Percentiles rank a stretch among this genome's conserved stretches.
phyloP scores from a whole-genome alignment of 192 early-diverging fungal species.

The Phycomyces blakesleeanus region DNA sequence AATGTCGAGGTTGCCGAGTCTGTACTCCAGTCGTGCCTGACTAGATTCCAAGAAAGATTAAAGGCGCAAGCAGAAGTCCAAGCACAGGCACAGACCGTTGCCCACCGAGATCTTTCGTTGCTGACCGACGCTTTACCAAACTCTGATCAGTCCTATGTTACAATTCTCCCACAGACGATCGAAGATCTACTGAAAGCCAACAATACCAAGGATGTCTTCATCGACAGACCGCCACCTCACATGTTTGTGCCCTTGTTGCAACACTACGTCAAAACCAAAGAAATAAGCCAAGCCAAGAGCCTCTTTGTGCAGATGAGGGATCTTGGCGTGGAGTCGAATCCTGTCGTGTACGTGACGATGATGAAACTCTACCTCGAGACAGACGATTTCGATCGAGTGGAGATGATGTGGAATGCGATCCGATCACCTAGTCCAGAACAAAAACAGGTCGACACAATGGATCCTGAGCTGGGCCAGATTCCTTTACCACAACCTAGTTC shows the following conservation, averaged over 20 bases:
- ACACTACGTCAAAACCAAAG: constrained; percentile 33
- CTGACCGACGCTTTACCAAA: background rate
- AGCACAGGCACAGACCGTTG: background rate
- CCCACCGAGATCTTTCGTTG: background rate
- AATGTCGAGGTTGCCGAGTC: constrained; percentile 29
- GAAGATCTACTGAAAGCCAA: constrained; percentile 20
- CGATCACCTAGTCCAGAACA: background rate
- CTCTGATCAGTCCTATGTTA: background rate
- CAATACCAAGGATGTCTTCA: background rate
- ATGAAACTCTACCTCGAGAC: constrained; percentile 44
- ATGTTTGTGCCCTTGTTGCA: constrained; percentile 45
- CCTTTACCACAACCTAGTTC: background rate
- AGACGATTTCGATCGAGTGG: constrained; percentile 40
- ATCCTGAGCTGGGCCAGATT: background rate
- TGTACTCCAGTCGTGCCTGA: constrained; percentile 6
- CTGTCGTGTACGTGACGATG: constrained; percentile 37
- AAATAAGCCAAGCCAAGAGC: constrained; percentile 23
- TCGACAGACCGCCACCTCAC: constrained; percentile 18
- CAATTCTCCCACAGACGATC: constrained; percentile 8
- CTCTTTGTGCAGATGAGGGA: constrained; percentile 42
- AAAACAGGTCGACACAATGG: background rate
- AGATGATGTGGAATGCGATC: constrained; percentile 43
- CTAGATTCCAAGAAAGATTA: background rate
- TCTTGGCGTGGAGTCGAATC: constrained; percentile 31
- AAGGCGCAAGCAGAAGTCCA: background rate